These are phyloP conservation scores for Lachancea cidri DNA, from an alignment of 805 yeast species.

Conservation along the genomic window DNA sequence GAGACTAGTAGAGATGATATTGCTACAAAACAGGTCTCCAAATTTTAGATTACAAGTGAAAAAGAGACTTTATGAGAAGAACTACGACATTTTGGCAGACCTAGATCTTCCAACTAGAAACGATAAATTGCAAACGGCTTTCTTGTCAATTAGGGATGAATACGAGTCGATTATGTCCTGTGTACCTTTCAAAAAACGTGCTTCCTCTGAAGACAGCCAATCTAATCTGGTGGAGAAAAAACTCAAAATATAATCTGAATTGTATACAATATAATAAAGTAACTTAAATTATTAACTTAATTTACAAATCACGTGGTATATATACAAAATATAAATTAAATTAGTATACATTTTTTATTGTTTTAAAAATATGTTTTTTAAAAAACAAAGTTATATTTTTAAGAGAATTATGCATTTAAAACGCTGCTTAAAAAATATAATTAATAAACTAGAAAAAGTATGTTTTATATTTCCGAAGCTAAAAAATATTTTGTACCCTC, in stretches of 20 bases:
- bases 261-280: no score
- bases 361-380: no score
- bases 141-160: constrained; percentile 61
- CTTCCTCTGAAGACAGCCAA: no score
- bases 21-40: constrained; percentile 38
- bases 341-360: no score
- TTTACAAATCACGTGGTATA: no score
- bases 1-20: constrained; percentile 71
- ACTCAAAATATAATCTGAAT: no score
- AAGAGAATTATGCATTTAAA: no score
- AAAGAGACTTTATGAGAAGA: constrained; percentile 68
- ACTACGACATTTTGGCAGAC: constrained; percentile 68
- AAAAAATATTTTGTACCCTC: no score
- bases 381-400: no score
- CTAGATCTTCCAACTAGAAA: constrained; percentile 58
- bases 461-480: not conserved
- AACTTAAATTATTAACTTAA: no score
- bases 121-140: constrained; percentile 74
- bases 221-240: no score
- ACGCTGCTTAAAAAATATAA: not conserved
- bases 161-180: constrained; percentile 52
- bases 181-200: constrained; percentile 12
- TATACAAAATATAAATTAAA: no score
- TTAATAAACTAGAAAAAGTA: not conserved
- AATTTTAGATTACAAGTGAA: constrained; percentile 57